Base-by-base conservation (phyloP, 1,284 basidiomycete genomes). In the Thelephora terrestris region DNA sequence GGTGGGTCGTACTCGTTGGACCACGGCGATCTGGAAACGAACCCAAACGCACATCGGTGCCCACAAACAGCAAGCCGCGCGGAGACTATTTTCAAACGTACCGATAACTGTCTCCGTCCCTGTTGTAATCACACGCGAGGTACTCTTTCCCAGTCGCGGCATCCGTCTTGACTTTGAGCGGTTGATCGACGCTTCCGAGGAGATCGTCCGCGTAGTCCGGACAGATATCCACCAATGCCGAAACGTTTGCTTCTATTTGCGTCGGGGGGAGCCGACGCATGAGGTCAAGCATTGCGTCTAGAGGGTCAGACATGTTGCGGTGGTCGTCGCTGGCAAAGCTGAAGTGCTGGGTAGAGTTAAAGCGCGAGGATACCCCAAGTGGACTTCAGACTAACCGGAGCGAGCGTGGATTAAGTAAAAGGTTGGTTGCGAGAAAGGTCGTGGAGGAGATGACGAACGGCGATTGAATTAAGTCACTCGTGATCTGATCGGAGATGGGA, bases 181-280 rank as follows among this genome's bases (percentile, higher is more conserved):
- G 96, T 65, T 95, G 90, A 73, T 99, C 96, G 53, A 99, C 93
- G 53, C 89, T 91, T 38, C 90, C 89, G 47, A 95, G 75, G 23
- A 99, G 78, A 68, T 99, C 96, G 60, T 99, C 96, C 14, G 92
- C 90, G 59, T 92, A 87, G 60, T 96, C 90, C n/a, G 94, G 94
- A 53, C 82, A 88, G 59, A 96, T 85, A 38, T 74, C 73, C 53
- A 89, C 81, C 36, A 99, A 80, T 21, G 82, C 74, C 45, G 81
- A 74, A 53, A 99, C 81, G 69, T 98, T 99, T 61, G 85, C 78
- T 61, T 93, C 85, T 46, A 95, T 86, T 23, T 82, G 73, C n/a
- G 85, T 89, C 1, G 96, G 96, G 14, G 96, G 95, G 10, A 99
- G 76, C 10, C 96, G 88, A 48, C 96, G 82, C 75, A 97, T 86